Evolutionary conservation across 2,329 filamentous ascomycete genomes (phyloP), one percentile per base, ranked within the genome.

Genomic region (Diaporthe capsici): DNA sequence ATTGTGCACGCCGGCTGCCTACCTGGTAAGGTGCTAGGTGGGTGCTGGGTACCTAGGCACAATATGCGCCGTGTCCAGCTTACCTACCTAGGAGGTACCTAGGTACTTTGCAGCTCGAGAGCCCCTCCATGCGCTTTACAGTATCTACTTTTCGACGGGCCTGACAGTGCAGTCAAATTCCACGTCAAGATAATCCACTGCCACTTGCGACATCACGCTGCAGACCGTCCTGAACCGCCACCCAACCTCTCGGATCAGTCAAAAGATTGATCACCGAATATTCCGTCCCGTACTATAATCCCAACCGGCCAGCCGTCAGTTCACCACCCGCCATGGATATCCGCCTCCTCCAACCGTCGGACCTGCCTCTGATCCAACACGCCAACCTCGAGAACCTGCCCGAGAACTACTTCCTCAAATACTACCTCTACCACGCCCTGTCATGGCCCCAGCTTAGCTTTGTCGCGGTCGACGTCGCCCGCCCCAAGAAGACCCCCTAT

Each of bases 381-480:
- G 96, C 96, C 83, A 98, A 99, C 89, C 96, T 99, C 84, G 98
- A 97, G 84, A 99, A 99, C 88, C 91, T 99, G 72, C 97, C 97
- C 79, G 97, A 99, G 86, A 99, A 99, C 90, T 99, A 99, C 91
- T 98, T 98, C 85, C 94, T 98, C 87, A 99, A 99, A 90, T 99
- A 99, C 90, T 99, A 99, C 88, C 92, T 99, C 82, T 99, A 99
- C 91, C 97, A 99, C 86, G 96, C 96, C 22, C 92, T 98, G 79
- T 98, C 95, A 81, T 99, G 97, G 97, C 97, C 97, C 61, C 96
- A 98, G 87, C 92, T 99, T 79, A 96, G 94, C 86, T 98, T 96
- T 86, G 96, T 99, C 75, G 97, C 97, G 80, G 95, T 99, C 81
- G 96, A 98, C 85, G 93, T 96, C 75, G 94, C 94, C 28, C 92